Percentiles rank a stretch among this genome's conserved stretches.
Evolutionary conservation across 2,329 filamentous ascomycete genomes (phyloP).

Genomic region (Lasiodiplodia sp.): DNA sequence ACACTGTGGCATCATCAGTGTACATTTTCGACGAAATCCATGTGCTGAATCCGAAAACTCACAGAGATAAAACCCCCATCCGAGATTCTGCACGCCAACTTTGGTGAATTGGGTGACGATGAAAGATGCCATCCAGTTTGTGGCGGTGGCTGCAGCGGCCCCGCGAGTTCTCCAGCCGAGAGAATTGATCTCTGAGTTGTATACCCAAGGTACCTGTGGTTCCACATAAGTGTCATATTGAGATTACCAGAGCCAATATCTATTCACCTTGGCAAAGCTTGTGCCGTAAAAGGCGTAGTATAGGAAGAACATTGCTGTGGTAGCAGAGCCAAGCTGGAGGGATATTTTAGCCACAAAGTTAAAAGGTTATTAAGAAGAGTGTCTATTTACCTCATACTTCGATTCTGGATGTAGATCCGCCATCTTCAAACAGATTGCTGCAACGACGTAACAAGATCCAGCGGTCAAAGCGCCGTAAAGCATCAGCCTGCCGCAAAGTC

Average conservation of each 20-base stretch:
- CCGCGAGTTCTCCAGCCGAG: conserved; percentile 52
- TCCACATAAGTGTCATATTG: conserved; percentile 34
- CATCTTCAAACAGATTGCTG: background rate
- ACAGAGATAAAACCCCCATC: conserved; percentile 51
- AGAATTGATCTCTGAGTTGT: conserved; percentile 53
- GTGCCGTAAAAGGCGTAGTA: conserved; percentile 63
- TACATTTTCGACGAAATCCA: background rate
- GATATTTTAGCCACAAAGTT: background rate
- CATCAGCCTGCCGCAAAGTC: background rate
- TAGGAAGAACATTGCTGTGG: conserved; percentile 46
- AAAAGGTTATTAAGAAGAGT: no score
- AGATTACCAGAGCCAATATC: rapidly evolving
- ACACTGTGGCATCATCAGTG: conserved; percentile 35
- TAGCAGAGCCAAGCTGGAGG: background rate
- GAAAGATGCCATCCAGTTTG: conserved; percentile 55
- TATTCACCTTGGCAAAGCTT: conserved; percentile 40
- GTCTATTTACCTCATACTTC: background rate
- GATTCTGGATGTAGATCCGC: background rate
- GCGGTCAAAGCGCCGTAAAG: conserved; percentile 2
- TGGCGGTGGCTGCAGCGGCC: conserved; percentile 54
- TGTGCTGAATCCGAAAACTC: background rate
- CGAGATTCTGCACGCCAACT: conserved; percentile 49
- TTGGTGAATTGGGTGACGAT: conserved; percentile 56
- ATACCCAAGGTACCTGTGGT: conserved; percentile 54
- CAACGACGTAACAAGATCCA: conserved; percentile 2